Evolutionary conservation across 1,284 basidiomycete genomes (phyloP).

Genomic region (Boletellus dicymbophilus): DNA sequence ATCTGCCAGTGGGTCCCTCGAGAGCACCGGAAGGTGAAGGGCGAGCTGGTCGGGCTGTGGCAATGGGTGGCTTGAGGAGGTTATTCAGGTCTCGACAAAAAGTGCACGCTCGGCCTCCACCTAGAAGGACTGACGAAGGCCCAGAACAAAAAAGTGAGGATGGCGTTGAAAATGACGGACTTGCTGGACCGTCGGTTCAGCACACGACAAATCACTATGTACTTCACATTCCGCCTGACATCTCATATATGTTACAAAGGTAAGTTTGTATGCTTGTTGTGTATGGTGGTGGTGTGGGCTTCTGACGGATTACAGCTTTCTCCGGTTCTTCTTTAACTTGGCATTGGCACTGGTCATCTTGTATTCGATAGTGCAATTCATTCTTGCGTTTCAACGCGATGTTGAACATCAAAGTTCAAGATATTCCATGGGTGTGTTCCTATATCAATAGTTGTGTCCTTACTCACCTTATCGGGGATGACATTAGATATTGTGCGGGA

Average conservation of each 20-base stretch:
- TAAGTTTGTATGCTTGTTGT: slow-evolving; percentile 36
- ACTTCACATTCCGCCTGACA: slow-evolving; percentile 73
- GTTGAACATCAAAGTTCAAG: slow-evolving; percentile 88
- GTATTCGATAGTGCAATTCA: slow-evolving; percentile 84
- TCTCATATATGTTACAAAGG: slow-evolving; percentile 81
- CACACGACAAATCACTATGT: slow-evolving; percentile 79
- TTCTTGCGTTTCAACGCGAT: slow-evolving; percentile 89
- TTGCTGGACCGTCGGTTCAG: slow-evolving; percentile 43
- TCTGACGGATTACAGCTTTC: slow-evolving; percentile 58
- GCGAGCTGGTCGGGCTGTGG: slow-evolving; percentile 49
- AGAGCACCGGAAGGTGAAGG: slow-evolving; percentile 43
- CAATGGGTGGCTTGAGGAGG: slow-evolving; percentile 69
- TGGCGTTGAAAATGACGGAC: slow-evolving; percentile 38
- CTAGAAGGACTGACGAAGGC: slow-evolving; percentile 35
- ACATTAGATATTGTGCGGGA: slow-evolving; percentile 83
- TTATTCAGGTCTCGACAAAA: slow-evolving; percentile 66
- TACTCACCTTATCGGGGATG: slow-evolving; percentile 21
- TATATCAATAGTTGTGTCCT: slow-evolving; percentile 16
- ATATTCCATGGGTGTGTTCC: slow-evolving; percentile 78
- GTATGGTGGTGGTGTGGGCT: slow-evolving; percentile 6
- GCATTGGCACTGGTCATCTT: slow-evolving; percentile 83
- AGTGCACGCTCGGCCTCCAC: slow-evolving; percentile 36
- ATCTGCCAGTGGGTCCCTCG: slow-evolving; percentile 65
- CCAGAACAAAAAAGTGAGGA: slow-evolving; percentile 47
- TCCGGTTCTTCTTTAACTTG: slow-evolving; percentile 95